These are phyloP conservation scores for Pouteria campechiana DNA, from an alignment of 179 eudicot genomes.

Conservation along the genomic window DNA sequence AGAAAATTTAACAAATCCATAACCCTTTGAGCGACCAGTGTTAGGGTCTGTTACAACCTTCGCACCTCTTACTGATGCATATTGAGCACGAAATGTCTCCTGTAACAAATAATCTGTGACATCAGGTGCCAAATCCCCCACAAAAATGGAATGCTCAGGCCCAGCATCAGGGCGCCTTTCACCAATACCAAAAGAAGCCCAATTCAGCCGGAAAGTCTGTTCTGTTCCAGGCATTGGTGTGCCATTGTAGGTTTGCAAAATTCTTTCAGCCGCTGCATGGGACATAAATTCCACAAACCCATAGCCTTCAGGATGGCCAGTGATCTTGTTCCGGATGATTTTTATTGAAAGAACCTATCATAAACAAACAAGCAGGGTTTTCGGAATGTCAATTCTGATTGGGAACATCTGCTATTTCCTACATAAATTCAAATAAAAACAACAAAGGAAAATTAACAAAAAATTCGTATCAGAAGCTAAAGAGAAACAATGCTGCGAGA, in stretches of 20 bases:
- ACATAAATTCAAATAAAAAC: no score
- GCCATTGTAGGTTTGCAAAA: constrained; percentile 78
- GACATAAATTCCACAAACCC: constrained; percentile 88
- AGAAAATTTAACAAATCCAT: constrained; percentile 94
- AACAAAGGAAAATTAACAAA: no score
- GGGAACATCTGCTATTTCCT: no score
- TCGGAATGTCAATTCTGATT: no score
- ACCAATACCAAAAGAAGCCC: constrained; percentile 98
- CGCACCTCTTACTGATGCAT: constrained; percentile 91
- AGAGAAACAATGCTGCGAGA: no score
- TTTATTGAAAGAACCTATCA: constrained; percentile 82
- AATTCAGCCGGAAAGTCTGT: constrained; percentile 74
- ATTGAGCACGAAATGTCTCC: constrained; percentile 78
- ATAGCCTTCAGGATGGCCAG: constrained; percentile 94
- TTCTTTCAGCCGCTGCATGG: constrained; percentile 82
- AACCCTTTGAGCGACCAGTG: constrained; percentile 93
- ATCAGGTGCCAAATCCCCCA: constrained; percentile 95
- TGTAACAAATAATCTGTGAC: constrained; percentile 87
- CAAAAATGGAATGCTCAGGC: constrained; percentile 93
- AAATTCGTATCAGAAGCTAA: no score
- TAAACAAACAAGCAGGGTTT: no score
- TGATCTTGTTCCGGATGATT: constrained; percentile 80
- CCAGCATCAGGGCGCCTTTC: constrained; percentile 75
- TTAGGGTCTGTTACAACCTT: constrained; percentile 90
- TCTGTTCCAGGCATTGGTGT: constrained; percentile 91